Conservation (phyloP, 345 rosid genomes). For the Rhodomyrtus tomentosa region DNA sequence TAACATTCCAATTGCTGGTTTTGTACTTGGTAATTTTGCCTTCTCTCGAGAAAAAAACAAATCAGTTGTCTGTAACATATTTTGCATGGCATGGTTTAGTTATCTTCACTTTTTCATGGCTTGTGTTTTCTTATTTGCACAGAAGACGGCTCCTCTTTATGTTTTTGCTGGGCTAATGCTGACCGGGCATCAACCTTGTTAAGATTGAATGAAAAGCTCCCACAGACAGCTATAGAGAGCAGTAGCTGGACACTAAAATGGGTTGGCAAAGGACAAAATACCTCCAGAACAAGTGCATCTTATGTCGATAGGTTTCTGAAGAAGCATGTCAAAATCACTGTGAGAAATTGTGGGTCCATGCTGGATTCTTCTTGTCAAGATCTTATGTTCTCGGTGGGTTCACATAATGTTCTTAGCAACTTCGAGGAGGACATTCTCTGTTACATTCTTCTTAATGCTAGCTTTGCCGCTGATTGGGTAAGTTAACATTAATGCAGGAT, state of each 20-base stretch:
- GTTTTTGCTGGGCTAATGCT: constrained; percentile 70
- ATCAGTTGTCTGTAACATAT: background rate
- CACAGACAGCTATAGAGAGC: constrained; percentile 17
- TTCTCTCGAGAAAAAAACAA: background rate
- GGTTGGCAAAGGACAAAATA: constrained; percentile 17
- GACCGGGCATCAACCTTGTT: constrained; percentile 58
- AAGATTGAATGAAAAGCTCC: constrained; percentile 51
- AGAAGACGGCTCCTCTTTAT: constrained; percentile 86
- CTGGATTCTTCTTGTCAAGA: constrained; percentile 47
- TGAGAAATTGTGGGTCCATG: constrained; percentile 39
- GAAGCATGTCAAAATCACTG: constrained; percentile 37
- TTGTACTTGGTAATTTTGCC: constrained; percentile 58
- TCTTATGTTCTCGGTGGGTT: constrained; percentile 26
- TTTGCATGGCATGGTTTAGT: background rate
- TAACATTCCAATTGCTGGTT: constrained; percentile 65
- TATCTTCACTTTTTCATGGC: background rate
- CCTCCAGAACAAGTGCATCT: constrained; percentile 16
- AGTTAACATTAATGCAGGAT: constrained; percentile 7
- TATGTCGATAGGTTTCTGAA: constrained; percentile 47
- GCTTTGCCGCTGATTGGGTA: constrained; percentile 50
- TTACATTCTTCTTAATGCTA: constrained; percentile 35
- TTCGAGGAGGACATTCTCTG: constrained; percentile 57
- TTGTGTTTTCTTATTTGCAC: background rate
- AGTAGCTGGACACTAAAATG: constrained; percentile 19
- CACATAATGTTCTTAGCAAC: constrained; percentile 32